Conservation (phyloP, 306 rosid genomes). For the Quercus bicolor region DNA sequence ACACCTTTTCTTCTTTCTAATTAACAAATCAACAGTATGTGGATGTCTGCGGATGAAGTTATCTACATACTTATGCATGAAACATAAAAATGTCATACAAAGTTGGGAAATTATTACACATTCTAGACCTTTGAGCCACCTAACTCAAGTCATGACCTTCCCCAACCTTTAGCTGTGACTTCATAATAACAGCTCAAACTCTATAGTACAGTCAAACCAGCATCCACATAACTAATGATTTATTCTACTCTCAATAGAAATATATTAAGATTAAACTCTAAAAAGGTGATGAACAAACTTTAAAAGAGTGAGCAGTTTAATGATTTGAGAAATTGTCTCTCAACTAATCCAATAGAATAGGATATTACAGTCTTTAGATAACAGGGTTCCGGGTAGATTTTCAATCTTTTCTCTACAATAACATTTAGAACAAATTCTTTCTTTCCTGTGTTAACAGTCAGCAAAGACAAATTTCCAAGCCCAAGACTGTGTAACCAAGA, state of each 20-base stretch:
- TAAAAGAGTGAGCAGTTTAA: not conserved
- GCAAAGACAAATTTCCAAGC: not conserved
- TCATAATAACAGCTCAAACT: no score
- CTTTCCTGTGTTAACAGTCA: not conserved
- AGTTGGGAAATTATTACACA: not conserved
- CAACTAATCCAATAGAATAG: not conserved
- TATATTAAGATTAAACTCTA: not conserved
- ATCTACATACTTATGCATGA: not conserved
- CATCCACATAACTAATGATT: not conserved
- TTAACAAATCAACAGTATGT: not conserved
- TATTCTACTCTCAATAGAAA: not conserved
- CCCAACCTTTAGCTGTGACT: not conserved
- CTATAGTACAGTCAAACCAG: no score
- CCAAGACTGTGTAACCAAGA: conserved; percentile 5
- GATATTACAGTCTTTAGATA: not conserved
- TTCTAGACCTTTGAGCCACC: not conserved
- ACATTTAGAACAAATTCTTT: conserved; percentile 6
- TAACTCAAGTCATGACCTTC: not conserved
- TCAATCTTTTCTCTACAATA: not conserved
- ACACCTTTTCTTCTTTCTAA: not conserved
- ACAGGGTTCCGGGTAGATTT: not conserved
- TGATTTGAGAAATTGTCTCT: not conserved
- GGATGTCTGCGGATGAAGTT: not conserved
- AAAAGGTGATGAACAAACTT: not conserved
- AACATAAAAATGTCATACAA: not conserved